These are phyloP conservation scores for Cupressus sempervirens DNA, from an alignment of 75 land plant species.

Conservation along the genomic window DNA sequence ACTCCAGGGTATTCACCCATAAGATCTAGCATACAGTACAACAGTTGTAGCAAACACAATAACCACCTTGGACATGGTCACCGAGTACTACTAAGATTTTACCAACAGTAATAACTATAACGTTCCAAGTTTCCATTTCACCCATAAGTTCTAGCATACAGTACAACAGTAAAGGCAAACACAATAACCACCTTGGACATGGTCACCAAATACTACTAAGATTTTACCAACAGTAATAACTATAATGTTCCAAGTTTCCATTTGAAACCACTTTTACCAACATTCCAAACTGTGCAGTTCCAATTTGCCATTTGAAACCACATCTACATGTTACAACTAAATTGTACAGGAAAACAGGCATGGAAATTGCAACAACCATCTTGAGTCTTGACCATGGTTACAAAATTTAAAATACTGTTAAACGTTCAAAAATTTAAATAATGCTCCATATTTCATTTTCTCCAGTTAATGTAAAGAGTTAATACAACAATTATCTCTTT, in stretches of 20 bases:
- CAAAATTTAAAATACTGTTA: not conserved
- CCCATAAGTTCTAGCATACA: not conserved
- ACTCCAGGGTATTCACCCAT: not conserved
- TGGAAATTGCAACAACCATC: not conserved
- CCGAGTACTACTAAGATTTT: not conserved
- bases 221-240: not conserved
- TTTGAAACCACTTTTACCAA: not conserved
- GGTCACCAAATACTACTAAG: not conserved
- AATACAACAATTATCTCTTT: not conserved
- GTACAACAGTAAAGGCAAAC: not conserved
- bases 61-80: not conserved
- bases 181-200: not conserved
- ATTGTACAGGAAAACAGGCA: not conserved
- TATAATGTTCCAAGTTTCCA: not conserved
- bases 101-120: not conserved
- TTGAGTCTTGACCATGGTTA: not conserved
- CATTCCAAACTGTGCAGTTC: not conserved
- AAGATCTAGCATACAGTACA: not conserved
- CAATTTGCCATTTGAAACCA: not conserved
- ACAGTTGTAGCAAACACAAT: not conserved
- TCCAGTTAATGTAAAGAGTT: not conserved
- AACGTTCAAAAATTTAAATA: not conserved
- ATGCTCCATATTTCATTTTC: not conserved
- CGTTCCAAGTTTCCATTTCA: too few species aligned
- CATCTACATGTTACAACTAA: not conserved